Conservation (phyloP, 169 alveolate species). For the Eimeria falciformis region DNA sequence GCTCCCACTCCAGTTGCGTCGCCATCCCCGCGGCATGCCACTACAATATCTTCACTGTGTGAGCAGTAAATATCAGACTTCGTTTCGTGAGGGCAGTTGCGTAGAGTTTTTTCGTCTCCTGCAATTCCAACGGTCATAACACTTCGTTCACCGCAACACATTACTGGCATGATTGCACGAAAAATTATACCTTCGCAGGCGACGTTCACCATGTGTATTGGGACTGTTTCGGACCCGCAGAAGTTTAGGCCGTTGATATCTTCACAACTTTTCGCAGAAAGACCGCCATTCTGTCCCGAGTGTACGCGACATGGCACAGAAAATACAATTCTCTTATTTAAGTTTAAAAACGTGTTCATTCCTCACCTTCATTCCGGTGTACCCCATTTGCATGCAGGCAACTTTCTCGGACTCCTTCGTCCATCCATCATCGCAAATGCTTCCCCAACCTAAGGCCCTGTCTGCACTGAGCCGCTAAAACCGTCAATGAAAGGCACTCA, state of each 20-base stretch:
- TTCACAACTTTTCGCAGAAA: conserved; percentile 87
- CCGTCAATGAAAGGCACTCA: background rate
- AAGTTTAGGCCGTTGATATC: conserved; percentile 89
- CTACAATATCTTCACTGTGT: conserved; percentile 83
- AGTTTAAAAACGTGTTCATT: background rate
- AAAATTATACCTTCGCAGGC: conserved; percentile 86
- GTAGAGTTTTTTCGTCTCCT: conserved; percentile 70
- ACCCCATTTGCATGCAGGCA: conserved; percentile 91
- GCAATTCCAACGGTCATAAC: background rate
- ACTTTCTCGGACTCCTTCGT: conserved; percentile 86
- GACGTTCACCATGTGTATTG: conserved; percentile 88
- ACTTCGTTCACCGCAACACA: background rate
- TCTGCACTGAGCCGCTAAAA: background rate
- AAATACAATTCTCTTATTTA: background rate
- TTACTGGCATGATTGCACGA: background rate
- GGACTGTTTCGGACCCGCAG: conserved; percentile 89
- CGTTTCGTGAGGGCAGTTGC: conserved; percentile 83
- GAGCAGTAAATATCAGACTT: conserved; percentile 84
- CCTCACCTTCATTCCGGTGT: conserved; percentile 72
- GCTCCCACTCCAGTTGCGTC: conserved; percentile 85
- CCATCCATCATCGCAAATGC: conserved; percentile 91
- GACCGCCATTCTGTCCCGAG: conserved; percentile 87
- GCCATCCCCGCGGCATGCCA: conserved; percentile 84
- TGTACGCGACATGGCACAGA: too few relatives aligned
- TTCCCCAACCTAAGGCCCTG: conserved; percentile 83